Evolutionary conservation across 2,329 filamentous ascomycete genomes (phyloP).

Genomic region (Alternaria triticimaculans): DNA sequence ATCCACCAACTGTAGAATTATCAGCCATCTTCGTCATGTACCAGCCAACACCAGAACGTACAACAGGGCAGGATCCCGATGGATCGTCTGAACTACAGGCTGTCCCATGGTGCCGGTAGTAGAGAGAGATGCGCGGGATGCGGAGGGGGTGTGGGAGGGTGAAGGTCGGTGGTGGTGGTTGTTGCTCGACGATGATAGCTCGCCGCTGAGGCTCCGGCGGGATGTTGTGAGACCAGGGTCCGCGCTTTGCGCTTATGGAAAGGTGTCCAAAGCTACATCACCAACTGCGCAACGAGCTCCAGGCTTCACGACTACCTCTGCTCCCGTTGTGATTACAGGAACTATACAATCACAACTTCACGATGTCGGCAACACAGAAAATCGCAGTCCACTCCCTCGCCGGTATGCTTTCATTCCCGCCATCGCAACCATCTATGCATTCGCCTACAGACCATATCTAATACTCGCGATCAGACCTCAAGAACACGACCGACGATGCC

Average conservation of each 20-base stretch:
- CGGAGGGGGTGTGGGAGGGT: conserved; percentile 13
- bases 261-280: conserved; percentile 37
- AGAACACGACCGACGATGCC: conserved; percentile 95
- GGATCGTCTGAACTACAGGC: conserved; percentile 89
- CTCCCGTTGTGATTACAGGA: neutral
- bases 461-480: conserved; percentile 72
- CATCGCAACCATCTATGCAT: conserved; percentile 8
- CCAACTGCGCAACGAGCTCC: conserved; percentile 11
- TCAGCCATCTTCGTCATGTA: conserved; percentile 25
- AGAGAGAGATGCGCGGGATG: conserved; percentile 21
- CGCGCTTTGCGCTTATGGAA: conserved; percentile 42
- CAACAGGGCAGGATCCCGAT: conserved; percentile 98
- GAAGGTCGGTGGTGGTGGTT: conserved; percentile 19
- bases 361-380: conserved; percentile 54
- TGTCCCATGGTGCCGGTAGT: conserved; percentile 72
- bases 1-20: conserved; percentile 86
- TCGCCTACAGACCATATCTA: conserved; percentile 9
- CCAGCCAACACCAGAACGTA: conserved; percentile 57
- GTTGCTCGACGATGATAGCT: conserved; percentile 26
- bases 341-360: neutral
- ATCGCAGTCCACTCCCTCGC: conserved; percentile 72
- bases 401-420: conserved; percentile 54
- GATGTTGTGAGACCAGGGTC: conserved; percentile 36
- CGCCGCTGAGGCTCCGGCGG: conserved; percentile 34
- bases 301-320: conserved; percentile 6